Conservation (phyloP, 1,139 yeast genomes). For the Arxiozyma slooffiae region DNA sequence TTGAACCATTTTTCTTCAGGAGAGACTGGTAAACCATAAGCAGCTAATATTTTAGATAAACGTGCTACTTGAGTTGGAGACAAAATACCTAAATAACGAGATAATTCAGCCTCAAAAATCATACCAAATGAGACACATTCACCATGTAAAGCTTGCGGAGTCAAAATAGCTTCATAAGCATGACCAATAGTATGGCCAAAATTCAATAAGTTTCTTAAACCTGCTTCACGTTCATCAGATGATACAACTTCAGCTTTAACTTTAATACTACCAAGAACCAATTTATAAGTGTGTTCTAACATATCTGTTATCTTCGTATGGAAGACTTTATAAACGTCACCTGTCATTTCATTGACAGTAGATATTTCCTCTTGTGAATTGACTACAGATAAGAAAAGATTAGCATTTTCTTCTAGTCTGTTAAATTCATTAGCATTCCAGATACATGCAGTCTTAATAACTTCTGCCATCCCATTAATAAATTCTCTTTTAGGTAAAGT, state of each 20-base stretch:
- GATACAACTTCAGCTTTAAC: conserved; percentile 94
- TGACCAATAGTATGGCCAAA: conserved; percentile 98
- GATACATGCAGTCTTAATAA: conserved; percentile 94
- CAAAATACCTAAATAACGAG: conserved; percentile 80
- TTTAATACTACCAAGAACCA: conserved; percentile 76
- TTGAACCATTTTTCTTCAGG: conserved; percentile 64
- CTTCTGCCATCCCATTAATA: conserved; percentile 98
- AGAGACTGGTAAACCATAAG: conserved; percentile 78
- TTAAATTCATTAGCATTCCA: conserved; percentile 88
- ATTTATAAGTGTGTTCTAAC: conserved; percentile 60
- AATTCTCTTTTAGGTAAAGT: conserved; percentile 89
- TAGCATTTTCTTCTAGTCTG: conserved; percentile 69
- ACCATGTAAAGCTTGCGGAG: conserved; percentile 95
- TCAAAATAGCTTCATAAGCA: conserved; percentile 91
- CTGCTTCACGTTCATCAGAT: conserved; percentile 91
- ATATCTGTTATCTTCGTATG: conserved; percentile 54
- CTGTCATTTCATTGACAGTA: conserved; percentile 17
- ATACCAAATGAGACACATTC: conserved; percentile 96
- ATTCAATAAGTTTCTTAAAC: conserved; percentile 81
- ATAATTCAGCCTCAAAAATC: conserved; percentile 86
- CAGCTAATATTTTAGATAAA: conserved; percentile 66
- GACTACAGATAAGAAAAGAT: conserved; percentile 44
- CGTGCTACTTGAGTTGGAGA: conserved; percentile 94
- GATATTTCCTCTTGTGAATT: conserved; percentile 37
- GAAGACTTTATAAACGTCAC: conserved; percentile 24